Evolutionary conservation across 225 moss, liverwort and hornwort species (phyloP).

Genomic region (Polytrichum commune): DNA sequence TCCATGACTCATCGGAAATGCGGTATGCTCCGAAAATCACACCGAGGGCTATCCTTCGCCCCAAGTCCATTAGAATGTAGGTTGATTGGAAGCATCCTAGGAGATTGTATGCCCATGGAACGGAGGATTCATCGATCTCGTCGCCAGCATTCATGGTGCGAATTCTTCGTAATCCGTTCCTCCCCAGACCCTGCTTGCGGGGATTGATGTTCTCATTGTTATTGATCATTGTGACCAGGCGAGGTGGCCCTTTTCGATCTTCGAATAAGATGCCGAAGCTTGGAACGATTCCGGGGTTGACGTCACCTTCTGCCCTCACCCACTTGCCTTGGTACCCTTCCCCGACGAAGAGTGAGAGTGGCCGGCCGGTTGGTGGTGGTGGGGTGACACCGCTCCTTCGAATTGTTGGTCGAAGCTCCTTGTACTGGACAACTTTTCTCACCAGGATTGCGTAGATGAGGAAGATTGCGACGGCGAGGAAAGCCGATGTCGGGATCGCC

Average conservation of each 20-base stretch:
- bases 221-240: slow-evolving; percentile 40
- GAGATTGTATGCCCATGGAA: slow-evolving; percentile 27
- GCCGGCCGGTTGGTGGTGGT: slow-evolving; percentile 25
- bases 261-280: slow-evolving; percentile 81
- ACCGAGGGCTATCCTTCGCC: slow-evolving; percentile 65
- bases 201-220: slow-evolving; percentile 25
- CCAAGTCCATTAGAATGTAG: slow-evolving; percentile 65
- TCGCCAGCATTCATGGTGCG: slow-evolving; percentile 36
- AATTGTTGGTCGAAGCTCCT: slow-evolving; percentile 43
- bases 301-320: slow-evolving; percentile 49
- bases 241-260: slow-evolving; percentile 90
- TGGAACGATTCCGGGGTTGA: slow-evolving; percentile 57
- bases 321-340: slow-evolving; percentile 66
- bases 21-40: slow-evolving; percentile 75
- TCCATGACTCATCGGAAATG: slow-evolving; percentile 71
- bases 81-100: slow-evolving; percentile 61
- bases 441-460: slow-evolving; percentile 60
- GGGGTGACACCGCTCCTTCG: slow-evolving; percentile 19
- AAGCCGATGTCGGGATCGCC: slow-evolving; percentile 51
- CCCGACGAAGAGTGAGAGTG: slow-evolving; percentile 49
- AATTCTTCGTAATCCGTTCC: slow-evolving; percentile 47
- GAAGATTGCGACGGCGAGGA: slow-evolving; percentile 59
- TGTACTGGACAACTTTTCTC: slow-evolving; percentile 67
- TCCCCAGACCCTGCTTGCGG: slow-evolving; percentile 40
- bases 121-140: slow-evolving; percentile 45